These are phyloP conservation scores for Vitis riparia DNA, from an alignment of 164 flowering plant species.

Conservation along the genomic window DNA sequence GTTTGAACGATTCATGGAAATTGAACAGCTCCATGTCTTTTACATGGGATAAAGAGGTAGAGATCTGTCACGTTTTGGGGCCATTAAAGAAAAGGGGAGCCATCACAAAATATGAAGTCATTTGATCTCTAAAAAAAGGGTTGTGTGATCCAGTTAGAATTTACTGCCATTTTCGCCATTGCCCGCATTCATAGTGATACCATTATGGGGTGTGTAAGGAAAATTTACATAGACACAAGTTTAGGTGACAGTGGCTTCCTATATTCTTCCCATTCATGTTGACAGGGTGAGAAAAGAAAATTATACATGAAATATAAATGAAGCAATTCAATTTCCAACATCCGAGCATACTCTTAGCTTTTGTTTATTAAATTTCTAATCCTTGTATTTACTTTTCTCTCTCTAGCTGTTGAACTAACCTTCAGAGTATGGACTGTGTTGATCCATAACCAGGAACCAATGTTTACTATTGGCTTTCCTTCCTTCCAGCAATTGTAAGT, in stretches of 20 bases:
- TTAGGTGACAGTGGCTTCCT: no score
- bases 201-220: background rate
- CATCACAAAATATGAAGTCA: background rate
- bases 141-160: no score
- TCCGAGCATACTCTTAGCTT: no score
- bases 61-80: background rate
- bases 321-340: no score
- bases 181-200: no score
- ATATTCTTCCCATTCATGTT: no score
- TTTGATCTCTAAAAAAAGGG: background rate
- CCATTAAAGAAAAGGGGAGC: background rate
- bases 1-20: background rate
- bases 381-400: background rate
- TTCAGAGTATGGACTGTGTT: constrained; percentile 12
- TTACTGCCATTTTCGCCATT: no score
- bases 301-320: no score
- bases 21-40: background rate
- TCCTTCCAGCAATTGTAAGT: constrained; percentile 75
- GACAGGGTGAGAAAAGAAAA: no score
- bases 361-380: background rate
- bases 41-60: background rate
- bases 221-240: background rate
- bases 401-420: background rate
- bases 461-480: constrained; percentile 84
- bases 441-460: constrained; percentile 56